Evolutionary conservation across 805 yeast species (phyloP), one percentile per base, ranked within the genome.

Genomic region (Suhomyces faveliae): DNA sequence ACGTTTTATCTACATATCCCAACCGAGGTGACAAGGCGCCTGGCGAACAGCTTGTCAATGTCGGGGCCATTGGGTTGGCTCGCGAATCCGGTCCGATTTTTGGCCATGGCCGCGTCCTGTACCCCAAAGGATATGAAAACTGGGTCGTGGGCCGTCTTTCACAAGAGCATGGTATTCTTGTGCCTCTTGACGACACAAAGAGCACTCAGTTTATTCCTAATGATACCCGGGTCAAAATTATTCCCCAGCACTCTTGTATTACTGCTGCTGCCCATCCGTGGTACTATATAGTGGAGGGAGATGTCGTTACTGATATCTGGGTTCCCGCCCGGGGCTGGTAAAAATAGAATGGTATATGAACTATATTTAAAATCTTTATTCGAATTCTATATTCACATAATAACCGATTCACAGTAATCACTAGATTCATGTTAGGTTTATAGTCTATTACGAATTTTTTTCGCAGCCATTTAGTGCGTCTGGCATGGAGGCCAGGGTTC

Each of bases 141-240:
- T 87, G 91, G 91, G 62, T 65, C 41, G 80, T 87, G 10, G 86
- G 81, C 29, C 73, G 90, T 54, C 63, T 87, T 41, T 80, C 87
- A 47, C 94, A 87, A 62, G 95, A 87, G 58, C 95, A 87, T 60
- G 95, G 94, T 9, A 82, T 87, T 35, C 64, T 87, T 42, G 71
- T 67, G n/a, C 83, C 87, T 2, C 53, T 61, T 12, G 62, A 60
- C 5, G 55, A 38, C 4, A 50, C 48, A 6, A 66, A 63, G 2
- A 53, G 58, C 11, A 60, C 69, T 13, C 49, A 64, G 37, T 62
- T 80, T 57, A 68, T 80, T 20, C 83, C 83, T 20, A 53, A 67
- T 25, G 89, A 89, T 1, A 71, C 81, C 1, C 74, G 76, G 49
- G 73, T 85, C 8, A 66, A 67, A 24, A 71, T 87, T 27, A 53